Conservation (phyloP, 176 grass and related monocot species). For the Melocanna baccifera region DNA sequence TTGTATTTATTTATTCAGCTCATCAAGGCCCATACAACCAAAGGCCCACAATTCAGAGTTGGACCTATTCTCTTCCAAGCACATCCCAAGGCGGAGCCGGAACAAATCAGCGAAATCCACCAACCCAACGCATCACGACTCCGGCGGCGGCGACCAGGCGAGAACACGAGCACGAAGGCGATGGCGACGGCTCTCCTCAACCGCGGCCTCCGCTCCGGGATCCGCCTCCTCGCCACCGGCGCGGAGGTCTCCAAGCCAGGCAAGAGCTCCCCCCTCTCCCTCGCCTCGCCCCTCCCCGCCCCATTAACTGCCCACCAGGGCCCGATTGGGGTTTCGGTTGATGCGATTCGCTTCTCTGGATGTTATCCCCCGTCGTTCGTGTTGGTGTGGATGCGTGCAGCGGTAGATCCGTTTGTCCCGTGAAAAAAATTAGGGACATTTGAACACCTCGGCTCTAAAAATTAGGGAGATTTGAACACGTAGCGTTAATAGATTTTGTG, state of each 20-base stretch:
- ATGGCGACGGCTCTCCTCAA: conserved; percentile 67
- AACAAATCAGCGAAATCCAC: conserved; percentile 1
- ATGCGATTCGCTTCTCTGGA: not conserved
- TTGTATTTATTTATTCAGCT: not conserved
- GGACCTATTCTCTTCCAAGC: not conserved
- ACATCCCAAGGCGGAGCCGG: not conserved
- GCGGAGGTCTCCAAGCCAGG: conserved; percentile 67
- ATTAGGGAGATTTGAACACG: not conserved
- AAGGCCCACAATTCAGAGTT: not conserved
- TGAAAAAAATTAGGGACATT: too few species aligned
- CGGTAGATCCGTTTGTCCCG: conserved; percentile 16
- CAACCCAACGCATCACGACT: not conserved
- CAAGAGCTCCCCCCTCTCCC: not conserved
- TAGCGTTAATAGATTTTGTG: not conserved
- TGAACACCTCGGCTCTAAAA: too few species aligned
- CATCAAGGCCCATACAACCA: not conserved
- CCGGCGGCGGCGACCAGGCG: conserved; percentile 42
- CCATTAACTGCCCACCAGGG: not conserved
- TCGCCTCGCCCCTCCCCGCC: not conserved
- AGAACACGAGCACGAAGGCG: conserved; percentile 28
- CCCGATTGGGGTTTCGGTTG: conserved; percentile 21
- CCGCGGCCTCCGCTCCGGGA: conserved; percentile 56
- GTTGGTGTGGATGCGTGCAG: not conserved
- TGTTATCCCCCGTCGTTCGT: not conserved
- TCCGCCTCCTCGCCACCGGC: conserved; percentile 52